These are phyloP conservation scores for Colletotrichum shisoi DNA, from an alignment of 2,329 filamentous ascomycete species.

Conservation along the genomic window DNA sequence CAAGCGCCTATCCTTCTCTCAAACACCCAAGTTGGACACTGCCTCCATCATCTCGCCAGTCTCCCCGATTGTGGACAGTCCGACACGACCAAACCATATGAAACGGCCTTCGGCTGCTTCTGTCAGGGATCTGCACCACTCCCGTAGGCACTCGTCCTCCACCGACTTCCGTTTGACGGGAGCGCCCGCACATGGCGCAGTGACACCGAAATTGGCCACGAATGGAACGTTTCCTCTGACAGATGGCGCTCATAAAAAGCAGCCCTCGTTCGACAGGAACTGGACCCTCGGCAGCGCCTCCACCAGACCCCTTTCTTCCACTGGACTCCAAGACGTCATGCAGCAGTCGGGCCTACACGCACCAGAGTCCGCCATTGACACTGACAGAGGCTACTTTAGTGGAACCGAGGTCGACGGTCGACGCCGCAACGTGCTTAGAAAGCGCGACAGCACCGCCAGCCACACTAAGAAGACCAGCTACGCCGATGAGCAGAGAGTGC, in stretches of 20 bases:
- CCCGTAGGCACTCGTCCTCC: conserved; percentile 80
- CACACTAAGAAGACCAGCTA: conserved; percentile 80
- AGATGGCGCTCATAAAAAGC: conserved; percentile 65
- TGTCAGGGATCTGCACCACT: conserved; percentile 81
- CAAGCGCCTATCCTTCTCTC: conserved; percentile 58
- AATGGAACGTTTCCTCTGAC: conserved; percentile 55
- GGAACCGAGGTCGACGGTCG: conserved; percentile 82
- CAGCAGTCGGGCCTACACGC: conserved; percentile 50
- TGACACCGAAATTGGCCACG: conserved; percentile 54
- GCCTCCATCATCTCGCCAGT: conserved; percentile 53
- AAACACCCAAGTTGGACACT: conserved; percentile 61
- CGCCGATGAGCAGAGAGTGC: conserved; percentile 74
- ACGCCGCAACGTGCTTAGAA: conserved; percentile 80
- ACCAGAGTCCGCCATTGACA: conserved; percentile 64
- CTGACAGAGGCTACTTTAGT: conserved; percentile 93
- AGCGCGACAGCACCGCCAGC: conserved; percentile 67
- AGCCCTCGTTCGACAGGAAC: conserved; percentile 74
- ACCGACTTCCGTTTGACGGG: conserved; percentile 71
- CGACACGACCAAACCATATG: conserved; percentile 58
- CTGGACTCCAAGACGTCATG: conserved; percentile 58
- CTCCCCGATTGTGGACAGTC: conserved; percentile 56
- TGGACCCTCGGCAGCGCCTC: conserved; percentile 69
- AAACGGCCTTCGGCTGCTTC: conserved; percentile 81
- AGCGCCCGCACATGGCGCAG: conserved; percentile 46
- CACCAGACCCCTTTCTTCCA: conserved; percentile 61